Evolutionary conservation across 257 asterid species (phyloP), one percentile per base, ranked within the genome.

Genomic region (Forsythia viridissima): DNA sequence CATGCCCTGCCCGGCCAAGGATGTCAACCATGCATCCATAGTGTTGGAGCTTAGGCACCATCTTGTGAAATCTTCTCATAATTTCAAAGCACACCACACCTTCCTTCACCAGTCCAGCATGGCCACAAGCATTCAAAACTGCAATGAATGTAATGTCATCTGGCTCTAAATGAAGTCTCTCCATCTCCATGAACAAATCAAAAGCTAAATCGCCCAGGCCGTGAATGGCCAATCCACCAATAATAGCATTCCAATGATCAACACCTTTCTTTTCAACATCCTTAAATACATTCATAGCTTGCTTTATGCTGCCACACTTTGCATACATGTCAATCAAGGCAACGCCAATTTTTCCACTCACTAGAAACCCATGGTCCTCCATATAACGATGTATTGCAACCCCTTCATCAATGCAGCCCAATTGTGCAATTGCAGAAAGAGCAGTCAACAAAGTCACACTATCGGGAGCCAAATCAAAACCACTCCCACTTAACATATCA

Each of bases 11-110:
- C 67, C 97, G 80, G 81, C 94, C 88, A 55, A 92, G 93, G 55
- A 92, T 83, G 85, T 94, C 98, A 41, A 94, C 93, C 83, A 94
- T 70, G 89, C 97, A 94, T 38, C 97, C 97, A 16, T 91, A 94
- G 42, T 94, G 98, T 67, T 89, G 96, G 67, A 92, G 81, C 81
- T 90, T 91, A 0, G 98, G 97, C 76, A 61, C 82, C 66, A 91
- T 70, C 79, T 72, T 81, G 82, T 92, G 92, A 74, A 77, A 72
- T 80, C 94, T 88, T 89, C 92, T 89, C 96, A 92, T 88, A 37
- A 90, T 86, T 69, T 92, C 94, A 12, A 92, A 94, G 82, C 96
- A 91, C 55, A 92, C 74, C 12, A 91, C 77, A 40, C 98, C 97
- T 85, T 94, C 98, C 84, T 94, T 94, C 48, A 92, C 83, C 89